Conservation (phyloP, 371 early-diverging fungal species). For the Rhizopus delemar region DNA sequence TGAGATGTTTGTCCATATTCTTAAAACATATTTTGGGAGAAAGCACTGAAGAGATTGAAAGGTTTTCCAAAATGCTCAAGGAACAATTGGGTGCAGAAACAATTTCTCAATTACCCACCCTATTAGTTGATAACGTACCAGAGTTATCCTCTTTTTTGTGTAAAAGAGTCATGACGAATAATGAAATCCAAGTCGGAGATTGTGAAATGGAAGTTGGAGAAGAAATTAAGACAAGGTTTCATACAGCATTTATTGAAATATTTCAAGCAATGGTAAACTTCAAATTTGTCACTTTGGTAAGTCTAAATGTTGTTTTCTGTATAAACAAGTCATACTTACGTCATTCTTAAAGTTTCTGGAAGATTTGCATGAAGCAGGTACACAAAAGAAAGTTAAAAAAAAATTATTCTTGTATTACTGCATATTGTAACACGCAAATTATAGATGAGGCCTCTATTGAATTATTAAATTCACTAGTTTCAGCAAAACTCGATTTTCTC, state of each 20-base stretch:
- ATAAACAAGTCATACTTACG: too few species aligned
- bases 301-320: conserved; percentile 1
- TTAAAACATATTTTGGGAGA: conserved; percentile 45
- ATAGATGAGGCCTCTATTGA: conserved; percentile 52
- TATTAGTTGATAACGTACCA: conserved; percentile 46
- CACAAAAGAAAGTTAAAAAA: background rate
- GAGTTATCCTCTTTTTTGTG: conserved; percentile 35
- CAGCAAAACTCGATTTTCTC: conserved; percentile 40
- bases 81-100: conserved; percentile 42
- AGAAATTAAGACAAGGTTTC: conserved; percentile 47
- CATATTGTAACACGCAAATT: background rate
- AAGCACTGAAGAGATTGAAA: conserved; percentile 30
- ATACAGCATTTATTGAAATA: conserved; percentile 49
- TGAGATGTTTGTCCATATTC: conserved; percentile 45
- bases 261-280: conserved; percentile 49
- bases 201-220: conserved; percentile 37
- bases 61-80: conserved; percentile 39
- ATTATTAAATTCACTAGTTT: conserved; percentile 40
- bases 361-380: conserved; percentile 58
- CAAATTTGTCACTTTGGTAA: conserved; percentile 52
- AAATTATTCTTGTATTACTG: background rate
- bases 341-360: conserved; percentile 42
- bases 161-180: conserved; percentile 3
- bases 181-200: conserved; percentile 7
- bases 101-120: conserved; percentile 34